phyloP scores from a whole-genome alignment of 2,329 filamentous ascomycete genomes.

The Teratosphaeria epicoccoides region DNA sequence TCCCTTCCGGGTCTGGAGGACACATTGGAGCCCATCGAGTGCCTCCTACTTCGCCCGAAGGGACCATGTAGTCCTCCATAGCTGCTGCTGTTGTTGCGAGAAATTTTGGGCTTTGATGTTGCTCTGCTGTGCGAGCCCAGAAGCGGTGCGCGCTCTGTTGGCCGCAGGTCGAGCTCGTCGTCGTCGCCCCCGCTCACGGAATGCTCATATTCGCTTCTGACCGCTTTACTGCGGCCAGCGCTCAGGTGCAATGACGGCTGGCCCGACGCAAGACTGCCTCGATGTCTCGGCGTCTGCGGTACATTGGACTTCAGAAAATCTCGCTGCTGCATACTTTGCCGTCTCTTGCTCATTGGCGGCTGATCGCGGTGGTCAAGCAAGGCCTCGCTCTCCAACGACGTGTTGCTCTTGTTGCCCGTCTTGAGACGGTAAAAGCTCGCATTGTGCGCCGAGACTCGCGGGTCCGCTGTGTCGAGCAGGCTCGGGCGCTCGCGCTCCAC shows the following conservation, averaged over 20 bases:
- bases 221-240: not conserved
- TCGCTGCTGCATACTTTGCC: conserved; percentile 32
- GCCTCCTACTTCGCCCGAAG: conserved; percentile 15
- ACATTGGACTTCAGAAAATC: conserved; percentile 17
- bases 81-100: conserved; percentile 19
- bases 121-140: conserved; percentile 31
- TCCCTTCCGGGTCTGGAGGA: conserved; percentile 14
- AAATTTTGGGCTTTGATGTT: conserved; percentile 19
- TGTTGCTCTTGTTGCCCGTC: conserved; percentile 57
- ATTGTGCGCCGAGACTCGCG: conserved; percentile 28
- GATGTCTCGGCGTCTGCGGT: conserved; percentile 16
- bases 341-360: conserved; percentile 29
- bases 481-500: conserved; percentile 25
- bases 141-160: conserved; percentile 46
- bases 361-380: conserved; percentile 69
- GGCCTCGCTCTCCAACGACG: conserved; percentile 80
- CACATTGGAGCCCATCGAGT: conserved; percentile 16
- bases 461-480: conserved; percentile 25
- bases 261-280: conserved; percentile 10
- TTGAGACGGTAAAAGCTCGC: conserved; percentile 45
- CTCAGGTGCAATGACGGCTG: conserved; percentile 1
- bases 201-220: not conserved
- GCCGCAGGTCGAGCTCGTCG: conserved; percentile 32
- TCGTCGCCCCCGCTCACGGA: conserved; percentile 38
- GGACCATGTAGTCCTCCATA: conserved; percentile 21